A percentile compares a stretch with the other conserved stretches of the same genome.
Evolutionary conservation across 2,329 filamentous ascomycete genomes (phyloP).

Genomic region (Colletotrichum graminicola): DNA sequence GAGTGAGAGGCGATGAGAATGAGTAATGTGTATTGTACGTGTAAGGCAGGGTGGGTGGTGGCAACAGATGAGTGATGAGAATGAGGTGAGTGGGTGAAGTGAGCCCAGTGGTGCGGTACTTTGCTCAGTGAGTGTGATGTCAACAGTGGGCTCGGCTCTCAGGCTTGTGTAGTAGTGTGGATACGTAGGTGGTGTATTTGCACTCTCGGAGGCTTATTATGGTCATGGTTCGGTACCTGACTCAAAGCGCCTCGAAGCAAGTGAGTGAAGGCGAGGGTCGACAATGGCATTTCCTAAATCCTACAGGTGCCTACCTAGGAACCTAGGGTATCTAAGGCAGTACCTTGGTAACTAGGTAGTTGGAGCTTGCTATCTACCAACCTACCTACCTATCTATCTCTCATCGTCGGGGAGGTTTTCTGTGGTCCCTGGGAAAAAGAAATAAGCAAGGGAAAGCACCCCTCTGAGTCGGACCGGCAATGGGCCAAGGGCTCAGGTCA

Average conservation of each 20-base stretch:
- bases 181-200: background rate
- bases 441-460: background rate
- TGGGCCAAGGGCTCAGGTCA: background rate
- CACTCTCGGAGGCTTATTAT: background rate
- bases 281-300: background rate
- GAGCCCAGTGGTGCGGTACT: background rate
- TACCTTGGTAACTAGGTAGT: background rate
- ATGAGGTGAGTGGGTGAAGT: background rate
- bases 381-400: background rate
- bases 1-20: slow-evolving; percentile 1
- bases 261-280: background rate
- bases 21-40: background rate
- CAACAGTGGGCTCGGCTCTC: slow-evolving; percentile 30
- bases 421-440: background rate
- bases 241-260: background rate
- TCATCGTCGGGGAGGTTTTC: background rate
- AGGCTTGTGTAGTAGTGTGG: background rate
- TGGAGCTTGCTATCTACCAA: no score
- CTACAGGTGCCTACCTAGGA: background rate
- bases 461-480: slow-evolving; percentile 15
- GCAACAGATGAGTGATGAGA: background rate
- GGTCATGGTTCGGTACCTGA: background rate
- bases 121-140: slow-evolving; percentile 29
- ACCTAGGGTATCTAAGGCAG: no score
- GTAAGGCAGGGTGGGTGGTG: background rate